phyloP scores from a whole-genome alignment of 371 early-diverging fungal genomes.

The Mortierella sp. region DNA sequence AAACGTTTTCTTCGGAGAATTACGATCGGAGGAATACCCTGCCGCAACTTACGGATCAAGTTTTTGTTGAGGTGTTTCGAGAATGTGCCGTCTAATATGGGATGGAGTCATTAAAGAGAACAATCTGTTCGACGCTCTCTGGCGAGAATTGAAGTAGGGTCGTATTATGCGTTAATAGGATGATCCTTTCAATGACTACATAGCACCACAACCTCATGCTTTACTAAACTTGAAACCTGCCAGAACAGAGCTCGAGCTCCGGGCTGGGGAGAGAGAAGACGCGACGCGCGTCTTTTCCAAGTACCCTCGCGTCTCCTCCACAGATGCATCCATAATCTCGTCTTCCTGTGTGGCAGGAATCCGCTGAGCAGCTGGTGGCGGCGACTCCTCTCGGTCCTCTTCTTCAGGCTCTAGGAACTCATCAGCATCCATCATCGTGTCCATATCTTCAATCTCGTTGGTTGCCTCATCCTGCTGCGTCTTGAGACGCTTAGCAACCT shows the following conservation, averaged over 20 bases:
- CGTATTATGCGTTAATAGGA: too few relatives aligned
- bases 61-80: too few relatives aligned
- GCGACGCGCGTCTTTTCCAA: constrained; percentile 39
- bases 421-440: constrained; percentile 44
- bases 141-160: too few relatives aligned
- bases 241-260: constrained; percentile 33
- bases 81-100: too few relatives aligned
- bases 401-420: constrained; percentile 44
- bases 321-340: constrained; percentile 21
- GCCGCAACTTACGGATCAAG: too few relatives aligned
- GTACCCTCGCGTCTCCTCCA: constrained; percentile 42
- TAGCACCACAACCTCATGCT: too few relatives aligned
- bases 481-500: constrained; percentile 37
- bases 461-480: constrained; percentile 14
- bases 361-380: constrained; percentile 19
- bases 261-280: constrained; percentile 24
- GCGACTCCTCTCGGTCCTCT: constrained; percentile 16
- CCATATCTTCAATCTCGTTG: constrained; percentile 8
- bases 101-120: too few relatives aligned
- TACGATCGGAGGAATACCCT: too few relatives aligned
- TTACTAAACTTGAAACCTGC: constrained; percentile 47
- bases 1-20: too few relatives aligned
- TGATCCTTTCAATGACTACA: too few relatives aligned
- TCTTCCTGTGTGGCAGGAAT: constrained; percentile 50
- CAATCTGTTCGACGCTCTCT: too few relatives aligned